Conservation (phyloP, 345 rosid species). For the Rubroshorea leprosula region DNA sequence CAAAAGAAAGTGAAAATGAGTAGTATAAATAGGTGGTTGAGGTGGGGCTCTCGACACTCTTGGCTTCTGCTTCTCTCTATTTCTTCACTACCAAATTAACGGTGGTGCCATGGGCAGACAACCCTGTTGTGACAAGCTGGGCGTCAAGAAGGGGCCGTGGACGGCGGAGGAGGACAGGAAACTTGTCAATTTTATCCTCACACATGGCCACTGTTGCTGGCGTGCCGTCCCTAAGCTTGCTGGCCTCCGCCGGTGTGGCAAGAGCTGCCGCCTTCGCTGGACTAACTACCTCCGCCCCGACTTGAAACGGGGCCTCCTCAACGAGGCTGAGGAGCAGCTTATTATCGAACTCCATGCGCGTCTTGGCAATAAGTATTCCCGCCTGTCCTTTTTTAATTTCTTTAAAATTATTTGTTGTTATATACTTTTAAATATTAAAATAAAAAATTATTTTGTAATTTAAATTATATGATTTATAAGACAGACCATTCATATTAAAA, state of each 20-base stretch:
- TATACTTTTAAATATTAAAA: too few relatives aligned
- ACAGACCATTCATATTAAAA: too few relatives aligned
- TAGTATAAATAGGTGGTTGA: conserved; percentile 47
- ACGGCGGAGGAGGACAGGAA: conserved; percentile 63
- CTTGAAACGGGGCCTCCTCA: conserved; percentile 65
- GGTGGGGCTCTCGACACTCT: conserved; percentile 15
- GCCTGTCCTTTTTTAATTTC: too few relatives aligned
- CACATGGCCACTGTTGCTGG: conserved; percentile 74
- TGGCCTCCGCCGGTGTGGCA: conserved; percentile 69
- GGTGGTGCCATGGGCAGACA: conserved; percentile 76
- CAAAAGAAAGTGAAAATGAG: conserved; percentile 16
- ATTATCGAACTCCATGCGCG: conserved; percentile 68
- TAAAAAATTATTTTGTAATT: too few relatives aligned
- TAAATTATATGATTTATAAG: too few relatives aligned
- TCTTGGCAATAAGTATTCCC: conserved; percentile 74
- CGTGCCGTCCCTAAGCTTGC: conserved; percentile 68
- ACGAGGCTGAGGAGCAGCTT: conserved; percentile 49
- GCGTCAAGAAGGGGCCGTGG: conserved; percentile 79
- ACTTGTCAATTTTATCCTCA: conserved; percentile 51
- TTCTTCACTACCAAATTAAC: conserved; percentile 1
- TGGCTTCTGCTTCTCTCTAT: background rate
- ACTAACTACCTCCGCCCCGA: conserved; percentile 80
- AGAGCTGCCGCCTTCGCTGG: conserved; percentile 85
- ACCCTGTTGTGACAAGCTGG: conserved; percentile 64
- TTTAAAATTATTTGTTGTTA: too few relatives aligned